Evolutionary conservation across 257 asterid species (phyloP), one percentile per base, ranked within the genome.

Genomic region (Scutellaria baicalensis): DNA sequence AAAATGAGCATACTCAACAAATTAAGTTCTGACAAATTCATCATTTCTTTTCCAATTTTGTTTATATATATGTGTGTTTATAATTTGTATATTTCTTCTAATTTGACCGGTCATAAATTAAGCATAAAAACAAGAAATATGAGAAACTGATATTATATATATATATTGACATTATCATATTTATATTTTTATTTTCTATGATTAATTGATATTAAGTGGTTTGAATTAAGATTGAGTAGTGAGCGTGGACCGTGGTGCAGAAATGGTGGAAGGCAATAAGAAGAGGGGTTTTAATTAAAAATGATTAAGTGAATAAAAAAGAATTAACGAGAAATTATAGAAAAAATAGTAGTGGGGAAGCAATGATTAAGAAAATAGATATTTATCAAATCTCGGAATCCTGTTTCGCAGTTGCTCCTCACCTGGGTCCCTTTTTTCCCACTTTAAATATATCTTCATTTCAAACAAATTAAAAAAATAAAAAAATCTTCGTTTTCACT

Each of bases 391-490:
- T 56, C 62, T 73, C 77, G 78, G 77, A 73, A 58, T 56, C 64
- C 54, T 73, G 84, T 73, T 76, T 20, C 81, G 27, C 61, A 43
- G 67, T 75, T 79, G 87, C 84, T 82, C 68, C 77, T 68, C 83
- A 79, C 56, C 36, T 44, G 83, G 87, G 80, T 50, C 83, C 83
- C 81, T 20, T 67, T 49, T 56, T 75, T 74, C 52, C 78, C 40
- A 51, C 49, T 40, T 35, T 20, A 11, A 65, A 39, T 36, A 35
- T 35, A 4, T 38, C 0, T 38, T 38, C 5, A 6, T 38, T 38
- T 38, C n/a, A n/a, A n/a, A n/a, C n/a, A n/a, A n/a, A n/a, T n/a
- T n/a, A n/a, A n/a, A n/a, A n/a, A n/a, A n/a, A n/a, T n/a, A n/a
- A n/a, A n/a, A n/a, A n/a, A 23, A 13, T 23, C 6, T 12, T 54